These are phyloP conservation scores for Acanthamoeba lenticulata DNA, from an alignment of 208 protist genomes.

Conservation along the genomic window DNA sequence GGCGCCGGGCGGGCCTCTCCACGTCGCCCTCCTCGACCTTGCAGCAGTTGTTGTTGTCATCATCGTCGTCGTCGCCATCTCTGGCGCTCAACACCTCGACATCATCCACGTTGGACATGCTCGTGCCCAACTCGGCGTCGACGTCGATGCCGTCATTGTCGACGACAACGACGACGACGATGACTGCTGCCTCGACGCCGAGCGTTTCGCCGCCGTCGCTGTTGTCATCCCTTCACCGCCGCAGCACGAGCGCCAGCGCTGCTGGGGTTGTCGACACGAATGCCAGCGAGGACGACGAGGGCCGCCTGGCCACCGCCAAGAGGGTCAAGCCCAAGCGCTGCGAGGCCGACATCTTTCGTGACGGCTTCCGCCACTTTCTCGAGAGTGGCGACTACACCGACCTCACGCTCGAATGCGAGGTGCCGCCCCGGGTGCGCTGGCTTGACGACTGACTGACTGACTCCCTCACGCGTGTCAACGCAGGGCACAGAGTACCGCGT, in stretches of 20 bases:
- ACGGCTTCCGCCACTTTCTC: slow-evolving; percentile 17
- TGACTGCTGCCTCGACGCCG: too few relatives aligned
- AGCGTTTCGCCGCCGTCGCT: too few relatives aligned
- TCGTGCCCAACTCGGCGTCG: background rate
- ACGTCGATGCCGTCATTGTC: too few relatives aligned
- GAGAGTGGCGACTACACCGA: background rate
- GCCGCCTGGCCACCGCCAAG: background rate
- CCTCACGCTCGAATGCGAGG: slow-evolving; percentile 17
- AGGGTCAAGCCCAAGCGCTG: background rate
- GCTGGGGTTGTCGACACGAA: background rate
- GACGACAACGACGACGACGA: background rate
- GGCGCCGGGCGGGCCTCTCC: too few relatives aligned
- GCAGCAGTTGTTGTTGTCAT: too few relatives aligned
- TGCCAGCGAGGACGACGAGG: background rate
- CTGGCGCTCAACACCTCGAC: too few relatives aligned
- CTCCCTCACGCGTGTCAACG: too few relatives aligned
- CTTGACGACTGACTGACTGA: too few relatives aligned
- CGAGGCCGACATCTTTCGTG: background rate
- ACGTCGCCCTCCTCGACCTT: too few relatives aligned
- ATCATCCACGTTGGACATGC: background rate
- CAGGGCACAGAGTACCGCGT: slow-evolving; percentile 1
- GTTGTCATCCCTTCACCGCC: background rate
- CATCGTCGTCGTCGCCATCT: background rate
- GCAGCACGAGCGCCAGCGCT: too few relatives aligned
- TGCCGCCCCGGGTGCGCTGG: too few relatives aligned